Base-by-base conservation (phyloP, 257 asterid species). In the Solanum rostratum region DNA sequence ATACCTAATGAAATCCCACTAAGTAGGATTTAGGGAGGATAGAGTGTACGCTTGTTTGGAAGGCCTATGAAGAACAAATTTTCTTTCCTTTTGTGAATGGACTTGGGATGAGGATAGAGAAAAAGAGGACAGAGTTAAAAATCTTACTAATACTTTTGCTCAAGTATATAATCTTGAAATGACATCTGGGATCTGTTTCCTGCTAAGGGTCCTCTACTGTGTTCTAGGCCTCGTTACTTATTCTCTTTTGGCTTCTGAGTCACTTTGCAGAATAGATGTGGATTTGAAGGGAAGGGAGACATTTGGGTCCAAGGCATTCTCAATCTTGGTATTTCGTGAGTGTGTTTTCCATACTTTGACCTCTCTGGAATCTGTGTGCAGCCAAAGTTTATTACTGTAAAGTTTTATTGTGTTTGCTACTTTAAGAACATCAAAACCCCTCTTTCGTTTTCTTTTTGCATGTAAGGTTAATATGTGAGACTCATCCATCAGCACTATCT, bases 281-380 rank as follows among this genome's bases (percentile, higher is more conserved):
- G 99, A 88, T 96, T 96, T 83, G 98, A 96, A 91, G 97, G 95
- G 85, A 96, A 91, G 93, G 99, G 98, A 57, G 98, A 94, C 66
- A 95, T 96, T 88, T 96, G 98, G 99, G 99, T 96, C 63, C 87
- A 90, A 15, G 93, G 92, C 94, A 92, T 95, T 85, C 98, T 95
- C 88, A 93, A 94, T 88, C 98, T 96, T 85, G 99, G 99, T 74
- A 89, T 96, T 88, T 95, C 92, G 99, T 96, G 91, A 93, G 99
- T 86, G 85, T 76, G 45, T 30, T 55, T 62, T 65, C 19, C 22
- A 53, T 83, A 27, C 27, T 18, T 55, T 54, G 11, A 60, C 57
- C 30, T 70, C 16, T 65, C 71, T 43, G 80, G 19, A 62, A 76
- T 66, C 43, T 14, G 43, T 3, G 20, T 24, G 57, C 57, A 13